These are phyloP conservation scores for Penicilliopsis zonata DNA, from an alignment of 495 filamentous ascomycete species.

Conservation along the genomic window DNA sequence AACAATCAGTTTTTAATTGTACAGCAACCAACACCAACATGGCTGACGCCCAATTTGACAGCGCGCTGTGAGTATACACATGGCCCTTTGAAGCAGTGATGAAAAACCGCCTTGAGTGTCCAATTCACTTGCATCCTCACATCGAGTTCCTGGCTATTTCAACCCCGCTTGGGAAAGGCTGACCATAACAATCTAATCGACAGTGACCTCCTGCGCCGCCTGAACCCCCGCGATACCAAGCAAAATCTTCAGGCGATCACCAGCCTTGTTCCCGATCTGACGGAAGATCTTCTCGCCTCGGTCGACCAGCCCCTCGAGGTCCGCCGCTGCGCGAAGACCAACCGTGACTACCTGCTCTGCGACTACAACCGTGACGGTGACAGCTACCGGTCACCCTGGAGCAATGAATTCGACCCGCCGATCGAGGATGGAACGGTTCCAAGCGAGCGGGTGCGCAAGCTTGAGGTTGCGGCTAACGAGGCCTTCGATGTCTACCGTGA, in stretches of 20 bases:
- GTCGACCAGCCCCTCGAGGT: constrained; percentile 91
- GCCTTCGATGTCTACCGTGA: constrained; percentile 96
- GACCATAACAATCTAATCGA: constrained; percentile 8
- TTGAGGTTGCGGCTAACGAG: constrained; percentile 89
- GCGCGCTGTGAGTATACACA: constrained; percentile 42
- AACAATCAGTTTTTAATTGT: constrained; percentile 11
- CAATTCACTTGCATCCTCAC: background rate
- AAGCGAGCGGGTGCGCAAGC: constrained; percentile 76
- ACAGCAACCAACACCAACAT: constrained; percentile 20
- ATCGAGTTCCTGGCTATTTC: background rate
- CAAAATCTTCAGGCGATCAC: constrained; percentile 77
- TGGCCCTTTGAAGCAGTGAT: background rate
- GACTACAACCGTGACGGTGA: constrained; percentile 99
- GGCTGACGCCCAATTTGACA: constrained; percentile 48
- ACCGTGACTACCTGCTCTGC: constrained; percentile 93
- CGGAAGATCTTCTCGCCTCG: constrained; percentile 94
- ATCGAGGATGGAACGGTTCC: constrained; percentile 69
- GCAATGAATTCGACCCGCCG: constrained; percentile 91
- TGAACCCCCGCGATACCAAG: constrained; percentile 85
- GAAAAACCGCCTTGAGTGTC: background rate
- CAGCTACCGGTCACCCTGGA: constrained; percentile 93
- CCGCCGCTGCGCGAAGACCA: constrained; percentile 72
- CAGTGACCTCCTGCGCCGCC: constrained; percentile 95
- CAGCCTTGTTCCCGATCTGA: constrained; percentile 74
- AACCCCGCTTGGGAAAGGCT: constrained; percentile 20